phyloP scores from a whole-genome alignment of 2,329 filamentous ascomycete genomes.

The Trichothecium roseum region DNA sequence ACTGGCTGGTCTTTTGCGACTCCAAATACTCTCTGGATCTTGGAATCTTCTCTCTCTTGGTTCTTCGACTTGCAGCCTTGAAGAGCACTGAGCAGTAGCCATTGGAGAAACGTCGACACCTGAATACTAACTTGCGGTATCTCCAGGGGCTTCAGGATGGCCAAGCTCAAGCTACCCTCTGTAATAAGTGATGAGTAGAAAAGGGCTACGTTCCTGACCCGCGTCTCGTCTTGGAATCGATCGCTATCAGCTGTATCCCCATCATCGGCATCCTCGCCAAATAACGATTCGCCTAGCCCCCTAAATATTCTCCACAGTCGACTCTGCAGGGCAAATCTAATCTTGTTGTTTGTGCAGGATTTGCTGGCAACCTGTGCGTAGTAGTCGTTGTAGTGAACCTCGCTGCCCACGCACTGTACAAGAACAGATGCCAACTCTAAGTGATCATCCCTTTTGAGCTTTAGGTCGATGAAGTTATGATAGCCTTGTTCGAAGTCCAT shows the following conservation, averaged over 20 bases:
- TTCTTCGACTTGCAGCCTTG: constrained; percentile 43
- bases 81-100: constrained; percentile 68
- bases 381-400: constrained; percentile 82
- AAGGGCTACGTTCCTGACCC: constrained; percentile 41
- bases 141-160: constrained; percentile 59
- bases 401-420: constrained; percentile 75
- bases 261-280: constrained; percentile 50
- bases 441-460: constrained; percentile 76
- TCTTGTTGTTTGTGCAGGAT: constrained; percentile 63
- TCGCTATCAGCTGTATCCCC: constrained; percentile 39
- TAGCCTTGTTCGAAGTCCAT: constrained; percentile 78
- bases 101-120: constrained; percentile 68
- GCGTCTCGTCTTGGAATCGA: constrained; percentile 34
- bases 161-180: constrained; percentile 33
- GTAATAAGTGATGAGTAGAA: constrained; percentile 43
- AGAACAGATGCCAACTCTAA: constrained; percentile 81
- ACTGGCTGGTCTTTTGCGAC: constrained; percentile 53
- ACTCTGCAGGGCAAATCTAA: constrained; percentile 80
- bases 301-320: constrained; percentile 79
- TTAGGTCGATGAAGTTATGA: constrained; percentile 67
- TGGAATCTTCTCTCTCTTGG: constrained; percentile 39
- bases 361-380: constrained; percentile 78
- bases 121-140: constrained; percentile 68
- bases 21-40: constrained; percentile 56
- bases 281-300: constrained; percentile 70